Percentiles rank a stretch among this genome's conserved stretches.
Conservation (phyloP, 805 yeast genomes). For the Naumovozyma baii region DNA sequence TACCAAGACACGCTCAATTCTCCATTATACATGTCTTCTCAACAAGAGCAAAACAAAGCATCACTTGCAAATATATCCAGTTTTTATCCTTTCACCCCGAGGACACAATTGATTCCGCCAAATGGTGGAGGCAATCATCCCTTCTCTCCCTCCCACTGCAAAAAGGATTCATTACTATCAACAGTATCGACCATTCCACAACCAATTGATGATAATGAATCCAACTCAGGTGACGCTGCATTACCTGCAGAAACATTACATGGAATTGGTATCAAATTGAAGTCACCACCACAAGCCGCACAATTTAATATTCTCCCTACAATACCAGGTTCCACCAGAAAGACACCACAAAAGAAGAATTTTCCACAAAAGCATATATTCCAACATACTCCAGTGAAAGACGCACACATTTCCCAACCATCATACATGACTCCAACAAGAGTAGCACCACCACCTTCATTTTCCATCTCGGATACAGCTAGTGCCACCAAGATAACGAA, state of each 20-base stretch:
- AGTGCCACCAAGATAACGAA: slow-evolving; percentile 19
- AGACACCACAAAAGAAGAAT: slow-evolving; percentile 16
- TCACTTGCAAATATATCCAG: not conserved
- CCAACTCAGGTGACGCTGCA: slow-evolving; percentile 1
- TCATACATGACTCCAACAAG: slow-evolving; percentile 11
- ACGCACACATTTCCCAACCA: slow-evolving; percentile 4
- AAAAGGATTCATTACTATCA: slow-evolving; percentile 22
- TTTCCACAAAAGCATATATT: slow-evolving; percentile 25
- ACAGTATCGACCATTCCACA: slow-evolving; percentile 28
- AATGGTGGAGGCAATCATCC: no score
- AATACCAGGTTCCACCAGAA: slow-evolving; percentile 24
- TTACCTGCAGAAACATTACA: not conserved
- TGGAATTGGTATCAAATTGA: not conserved
- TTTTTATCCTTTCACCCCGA: not conserved
- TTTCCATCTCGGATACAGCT: slow-evolving; percentile 17
- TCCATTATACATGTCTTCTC: slow-evolving; percentile 6
- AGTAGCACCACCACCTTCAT: slow-evolving; percentile 18
- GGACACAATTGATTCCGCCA: slow-evolving; percentile 2
- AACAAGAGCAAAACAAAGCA: slow-evolving; percentile 3
- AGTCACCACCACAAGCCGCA: slow-evolving; percentile 8
- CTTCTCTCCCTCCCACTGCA: slow-evolving; percentile 13
- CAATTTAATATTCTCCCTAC: slow-evolving; percentile 18
- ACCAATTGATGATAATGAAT: slow-evolving; percentile 16
- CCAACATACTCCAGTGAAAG: slow-evolving; percentile 24
- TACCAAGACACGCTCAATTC: not conserved